Evolutionary conservation across 1,284 basidiomycete genomes (phyloP).

Genomic region (Ceratobasidium sp.): DNA sequence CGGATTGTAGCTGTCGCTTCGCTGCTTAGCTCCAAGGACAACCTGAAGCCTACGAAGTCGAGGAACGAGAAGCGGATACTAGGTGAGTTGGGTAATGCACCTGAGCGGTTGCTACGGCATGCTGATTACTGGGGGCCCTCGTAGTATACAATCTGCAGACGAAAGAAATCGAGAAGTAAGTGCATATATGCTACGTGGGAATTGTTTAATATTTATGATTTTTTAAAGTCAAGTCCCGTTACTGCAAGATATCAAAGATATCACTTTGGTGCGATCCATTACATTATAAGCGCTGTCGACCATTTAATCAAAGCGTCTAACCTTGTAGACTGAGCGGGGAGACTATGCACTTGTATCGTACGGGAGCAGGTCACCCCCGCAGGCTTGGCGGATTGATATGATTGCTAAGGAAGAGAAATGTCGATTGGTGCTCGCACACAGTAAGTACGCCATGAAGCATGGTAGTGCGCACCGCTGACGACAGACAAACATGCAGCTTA

Average conservation of each 20-base stretch:
- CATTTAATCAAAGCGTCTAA: background rate
- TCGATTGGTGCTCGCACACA: slow-evolving; percentile 17
- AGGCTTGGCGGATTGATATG: slow-evolving; percentile 78
- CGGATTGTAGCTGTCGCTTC: slow-evolving; percentile 78
- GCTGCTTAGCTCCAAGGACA: slow-evolving; percentile 66
- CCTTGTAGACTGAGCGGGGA: slow-evolving; percentile 52
- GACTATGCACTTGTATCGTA: slow-evolving; percentile 75
- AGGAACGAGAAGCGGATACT: slow-evolving; percentile 79
- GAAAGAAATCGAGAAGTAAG: slow-evolving; percentile 72
- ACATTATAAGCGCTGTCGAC: slow-evolving; percentile 54
- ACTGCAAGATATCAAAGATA: slow-evolving; percentile 78
- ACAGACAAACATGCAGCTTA: background rate
- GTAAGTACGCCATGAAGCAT: background rate
- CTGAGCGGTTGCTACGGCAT: slow-evolving; percentile 60
- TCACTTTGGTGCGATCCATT: slow-evolving; percentile 53
- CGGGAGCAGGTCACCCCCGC: slow-evolving; percentile 78
- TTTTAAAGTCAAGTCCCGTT: slow-evolving; percentile 70
- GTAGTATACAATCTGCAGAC: slow-evolving; percentile 76
- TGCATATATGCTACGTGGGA: slow-evolving; percentile 22
- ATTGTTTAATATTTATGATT: background rate
- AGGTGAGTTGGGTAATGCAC: slow-evolving; percentile 64
- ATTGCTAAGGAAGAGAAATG: slow-evolving; percentile 57
- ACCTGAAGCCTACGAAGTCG: slow-evolving; percentile 76
- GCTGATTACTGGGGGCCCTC: background rate
- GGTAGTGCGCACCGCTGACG: background rate